These are phyloP conservation scores for Rhytidiadelphus loreus DNA, from an alignment of 225 moss, liverwort and hornwort species.

Conservation along the genomic window DNA sequence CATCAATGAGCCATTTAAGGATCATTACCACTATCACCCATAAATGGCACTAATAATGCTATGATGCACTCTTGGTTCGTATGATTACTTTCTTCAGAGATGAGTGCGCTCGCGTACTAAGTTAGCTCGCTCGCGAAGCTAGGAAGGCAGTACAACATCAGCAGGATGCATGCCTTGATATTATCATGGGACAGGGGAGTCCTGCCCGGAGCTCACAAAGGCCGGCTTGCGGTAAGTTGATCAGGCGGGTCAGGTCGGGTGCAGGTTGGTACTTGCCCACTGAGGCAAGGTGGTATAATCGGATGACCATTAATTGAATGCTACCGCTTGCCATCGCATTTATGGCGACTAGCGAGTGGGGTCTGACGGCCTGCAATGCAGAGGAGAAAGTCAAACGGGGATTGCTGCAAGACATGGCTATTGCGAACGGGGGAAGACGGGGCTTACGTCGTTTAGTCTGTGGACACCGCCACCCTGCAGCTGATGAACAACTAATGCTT, in stretches of 20 bases:
- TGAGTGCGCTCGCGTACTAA: background rate
- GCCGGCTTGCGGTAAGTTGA: background rate
- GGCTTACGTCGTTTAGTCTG: constrained; percentile 28
- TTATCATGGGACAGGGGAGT: background rate
- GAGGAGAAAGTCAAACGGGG: constrained; percentile 16
- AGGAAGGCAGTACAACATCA: background rate
- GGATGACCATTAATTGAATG: background rate
- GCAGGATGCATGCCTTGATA: constrained; percentile 6
- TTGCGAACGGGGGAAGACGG: background rate
- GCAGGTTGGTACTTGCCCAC: constrained; percentile 2
- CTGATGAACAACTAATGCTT: constrained; percentile 19
- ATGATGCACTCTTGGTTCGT: constrained; percentile 1
- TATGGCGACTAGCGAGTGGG: background rate
- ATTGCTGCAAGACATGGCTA: constrained; percentile 8
- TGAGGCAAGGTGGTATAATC: background rate
- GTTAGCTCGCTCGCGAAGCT: background rate
- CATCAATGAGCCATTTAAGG: background rate
- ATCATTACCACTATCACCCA: constrained; percentile 4
- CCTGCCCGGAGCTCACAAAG: background rate
- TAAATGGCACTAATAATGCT: constrained; percentile 24
- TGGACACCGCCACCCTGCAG: constrained; percentile 33
- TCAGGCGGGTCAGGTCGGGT: background rate
- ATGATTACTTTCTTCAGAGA: background rate
- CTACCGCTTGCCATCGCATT: background rate
- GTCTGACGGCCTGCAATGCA: background rate